Evolutionary conservation across 306 rosid species (phyloP).

Genomic region (Castanea mollissima): DNA sequence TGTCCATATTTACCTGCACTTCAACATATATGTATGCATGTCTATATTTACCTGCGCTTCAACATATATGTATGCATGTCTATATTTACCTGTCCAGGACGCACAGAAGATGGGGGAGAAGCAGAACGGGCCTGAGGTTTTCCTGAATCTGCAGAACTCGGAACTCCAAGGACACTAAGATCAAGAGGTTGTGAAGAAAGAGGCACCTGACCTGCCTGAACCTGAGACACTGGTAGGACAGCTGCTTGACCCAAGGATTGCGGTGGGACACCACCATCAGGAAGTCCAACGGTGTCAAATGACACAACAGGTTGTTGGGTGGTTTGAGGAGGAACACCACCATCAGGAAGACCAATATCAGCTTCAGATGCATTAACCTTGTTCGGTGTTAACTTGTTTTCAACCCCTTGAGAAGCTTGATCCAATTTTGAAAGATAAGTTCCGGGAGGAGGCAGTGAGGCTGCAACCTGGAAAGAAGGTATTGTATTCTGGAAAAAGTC

Average conservation of each 20-base stretch:
- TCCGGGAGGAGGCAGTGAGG: constrained; percentile 81
- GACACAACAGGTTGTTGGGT: constrained; percentile 52
- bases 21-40: background rate
- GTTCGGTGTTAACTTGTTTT: constrained; percentile 41
- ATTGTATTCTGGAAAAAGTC: constrained; percentile 95
- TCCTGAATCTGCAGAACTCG: constrained; percentile 53
- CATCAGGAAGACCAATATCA: constrained; percentile 56
- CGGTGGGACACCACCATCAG: constrained; percentile 92
- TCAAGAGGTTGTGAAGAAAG: constrained; percentile 82
- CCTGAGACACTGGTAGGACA: constrained; percentile 42
- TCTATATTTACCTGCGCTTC: constrained; percentile 51
- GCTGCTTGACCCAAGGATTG: constrained; percentile 57
- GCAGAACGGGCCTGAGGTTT: constrained; percentile 43
- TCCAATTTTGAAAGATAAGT: constrained; percentile 73
- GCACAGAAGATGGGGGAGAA: constrained; percentile 74
- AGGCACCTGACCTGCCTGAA: constrained; percentile 51
- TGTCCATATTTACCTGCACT: constrained; percentile 65
- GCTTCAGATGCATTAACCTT: constrained; percentile 48
- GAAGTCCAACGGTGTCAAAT: constrained; percentile 60
- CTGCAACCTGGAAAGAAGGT: constrained; percentile 88
- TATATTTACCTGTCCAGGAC: constrained; percentile 88
- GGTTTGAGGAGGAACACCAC: constrained; percentile 66
- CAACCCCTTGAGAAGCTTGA: constrained; percentile 48
- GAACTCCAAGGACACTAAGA: constrained; percentile 82
- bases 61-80: constrained; percentile 13